Base-by-base conservation (phyloP, 768 basidiomycete genomes). In the Strobilomyces confusus region DNA sequence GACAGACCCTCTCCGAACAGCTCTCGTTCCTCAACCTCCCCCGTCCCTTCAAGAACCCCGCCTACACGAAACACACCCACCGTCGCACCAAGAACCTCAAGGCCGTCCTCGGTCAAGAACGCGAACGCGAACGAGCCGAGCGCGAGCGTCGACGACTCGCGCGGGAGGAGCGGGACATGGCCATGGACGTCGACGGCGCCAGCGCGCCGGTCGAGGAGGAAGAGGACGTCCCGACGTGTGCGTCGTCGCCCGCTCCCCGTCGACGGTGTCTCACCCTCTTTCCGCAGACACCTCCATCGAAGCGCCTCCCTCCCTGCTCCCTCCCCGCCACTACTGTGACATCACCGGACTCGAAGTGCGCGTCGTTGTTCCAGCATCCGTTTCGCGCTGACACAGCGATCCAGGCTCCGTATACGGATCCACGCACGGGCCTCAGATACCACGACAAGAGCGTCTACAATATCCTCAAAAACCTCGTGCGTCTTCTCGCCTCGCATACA, bases 401-500 rank as follows among this genome's bases (percentile, higher is more conserved):
- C 19, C 38, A 60, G 89, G 89, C 87, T 0, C 88, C 86, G 1
- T 92, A 92, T 58, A 92, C 87, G 0, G 88, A 93, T 59, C 90
- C 91, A 7, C 80, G 82, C 2, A 91, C 89, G 0, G 83, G 84
- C 1, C 73, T 93, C 11, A 79, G 91, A 5, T 92, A 87, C 64
- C 87, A 92, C 56, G 86, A 92, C 74, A 90, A 88, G 74, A 88
- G 83, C 56, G 81, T 92, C n/a, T 92, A 91, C 63, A 88, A 90
- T 44, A 73, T 90, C 26, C 81, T 92, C 58, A 89, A 88, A 65
- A 77, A 80, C 45, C 70, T 93, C 63, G 90, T 89, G 46, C 55
- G 77, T 49, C 33, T 8, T 5, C 45, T 19, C 11, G 29, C 13
- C 9, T 17, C 29, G 20, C 1, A 15, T 20, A 8, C 15, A 9